phyloP scores from a whole-genome alignment of 2,329 filamentous ascomycete genomes.

The Paecilomyces formosus region DNA sequence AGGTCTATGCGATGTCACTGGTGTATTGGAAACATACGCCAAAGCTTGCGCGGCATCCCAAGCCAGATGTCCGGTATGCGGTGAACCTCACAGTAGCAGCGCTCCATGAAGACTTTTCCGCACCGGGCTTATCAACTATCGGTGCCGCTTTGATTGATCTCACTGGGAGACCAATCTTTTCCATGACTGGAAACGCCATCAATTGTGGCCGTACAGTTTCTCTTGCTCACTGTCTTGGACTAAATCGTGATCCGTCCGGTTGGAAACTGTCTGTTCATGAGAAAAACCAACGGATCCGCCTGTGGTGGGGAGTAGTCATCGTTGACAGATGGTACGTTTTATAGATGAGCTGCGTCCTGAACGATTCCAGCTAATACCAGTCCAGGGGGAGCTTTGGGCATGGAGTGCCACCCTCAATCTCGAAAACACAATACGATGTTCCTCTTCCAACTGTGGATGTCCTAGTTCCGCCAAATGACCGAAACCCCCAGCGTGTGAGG shows the following conservation, averaged over 20 bases:
- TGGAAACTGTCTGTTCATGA: slow-evolving; percentile 47
- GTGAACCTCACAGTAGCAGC: slow-evolving; percentile 57
- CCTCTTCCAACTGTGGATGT: slow-evolving; percentile 43
- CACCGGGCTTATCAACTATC: slow-evolving; percentile 52
- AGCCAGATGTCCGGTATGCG: slow-evolving; percentile 53
- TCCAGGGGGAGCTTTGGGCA: slow-evolving; percentile 48
- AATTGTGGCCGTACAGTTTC: slow-evolving; percentile 48
- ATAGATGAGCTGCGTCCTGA: background rate
- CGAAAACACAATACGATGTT: slow-evolving; percentile 49
- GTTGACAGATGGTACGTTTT: slow-evolving; percentile 45
- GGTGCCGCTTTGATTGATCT: slow-evolving; percentile 53
- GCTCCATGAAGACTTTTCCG: slow-evolving; percentile 52
- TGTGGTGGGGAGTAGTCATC: slow-evolving; percentile 53
- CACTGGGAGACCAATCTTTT: slow-evolving; percentile 53
- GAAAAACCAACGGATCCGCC: slow-evolving; percentile 44
- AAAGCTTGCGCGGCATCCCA: slow-evolving; percentile 37
- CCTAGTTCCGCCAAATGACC: slow-evolving; percentile 26
- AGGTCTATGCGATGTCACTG: slow-evolving; percentile 51
- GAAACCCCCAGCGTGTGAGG: slow-evolving; percentile 34
- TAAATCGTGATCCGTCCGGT: slow-evolving; percentile 48
- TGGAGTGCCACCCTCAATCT: slow-evolving; percentile 48
- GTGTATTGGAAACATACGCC: slow-evolving; percentile 51
- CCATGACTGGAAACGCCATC: slow-evolving; percentile 52
- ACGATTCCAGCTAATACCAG: slow-evolving; percentile 9
- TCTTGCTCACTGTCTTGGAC: slow-evolving; percentile 48